Percentiles rank a stretch among this genome's conserved stretches.
These are phyloP conservation scores for Aspergillus sp. DNA, from an alignment of 2,329 filamentous ascomycete species.

Conservation along the genomic window DNA sequence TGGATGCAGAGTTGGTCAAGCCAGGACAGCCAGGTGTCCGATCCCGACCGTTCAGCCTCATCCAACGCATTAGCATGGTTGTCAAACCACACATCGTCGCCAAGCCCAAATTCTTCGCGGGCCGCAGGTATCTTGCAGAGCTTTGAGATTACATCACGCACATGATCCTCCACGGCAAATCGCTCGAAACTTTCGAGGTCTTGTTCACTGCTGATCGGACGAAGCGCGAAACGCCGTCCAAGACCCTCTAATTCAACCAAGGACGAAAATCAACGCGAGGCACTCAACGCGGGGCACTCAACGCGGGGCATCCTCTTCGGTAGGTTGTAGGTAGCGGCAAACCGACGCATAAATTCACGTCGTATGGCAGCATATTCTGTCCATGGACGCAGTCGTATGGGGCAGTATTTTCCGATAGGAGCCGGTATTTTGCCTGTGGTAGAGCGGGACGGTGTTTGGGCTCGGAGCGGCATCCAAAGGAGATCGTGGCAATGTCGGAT, in stretches of 20 bases:
- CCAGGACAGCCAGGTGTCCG: neutral
- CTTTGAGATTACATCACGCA: neutral
- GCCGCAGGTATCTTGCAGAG: neutral
- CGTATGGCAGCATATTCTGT: no score
- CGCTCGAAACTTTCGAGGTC: neutral
- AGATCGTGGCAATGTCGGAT: conserved; percentile 20
- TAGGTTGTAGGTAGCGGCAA: conserved; percentile 9
- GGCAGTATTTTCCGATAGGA: conserved; percentile 26
- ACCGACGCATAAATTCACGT: conserved; percentile 8
- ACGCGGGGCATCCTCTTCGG: neutral
- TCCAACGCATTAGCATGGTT: neutral
- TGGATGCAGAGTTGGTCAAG: conserved; percentile 25
- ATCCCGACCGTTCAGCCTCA: neutral
- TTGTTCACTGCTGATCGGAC: neutral
- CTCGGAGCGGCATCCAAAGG: conserved; percentile 21
- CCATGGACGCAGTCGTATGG: conserved; percentile 15
- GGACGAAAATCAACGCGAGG: no score
- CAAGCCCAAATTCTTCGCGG: neutral
- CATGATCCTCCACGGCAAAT: neutral
- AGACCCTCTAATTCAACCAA: neutral
- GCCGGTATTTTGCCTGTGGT: conserved; percentile 23
- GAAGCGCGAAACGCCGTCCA: neutral
- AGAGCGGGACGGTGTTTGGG: conserved; percentile 19
- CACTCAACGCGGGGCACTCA: no score
- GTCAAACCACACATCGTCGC: neutral